Evolutionary conservation across 2,329 filamentous ascomycete species (phyloP).

Genomic region (Lasiodiplodia sp.): DNA sequence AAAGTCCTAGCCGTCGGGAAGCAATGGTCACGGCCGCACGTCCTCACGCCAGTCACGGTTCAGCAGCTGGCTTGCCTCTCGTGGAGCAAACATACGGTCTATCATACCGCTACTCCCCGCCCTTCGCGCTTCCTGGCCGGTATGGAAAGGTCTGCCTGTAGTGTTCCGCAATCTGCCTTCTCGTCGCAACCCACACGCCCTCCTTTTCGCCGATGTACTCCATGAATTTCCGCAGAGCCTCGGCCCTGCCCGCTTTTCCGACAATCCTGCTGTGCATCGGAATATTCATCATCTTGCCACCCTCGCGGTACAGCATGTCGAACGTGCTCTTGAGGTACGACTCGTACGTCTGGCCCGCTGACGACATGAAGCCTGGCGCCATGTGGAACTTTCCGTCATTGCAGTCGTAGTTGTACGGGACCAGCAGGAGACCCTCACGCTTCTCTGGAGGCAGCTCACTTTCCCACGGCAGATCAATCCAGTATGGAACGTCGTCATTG

Average conservation of each 20-base stretch:
- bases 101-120: constrained; percentile 14
- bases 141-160: constrained; percentile 52
- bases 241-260: constrained; percentile 50
- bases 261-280: constrained; percentile 51
- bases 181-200: constrained; percentile 55
- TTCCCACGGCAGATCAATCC: constrained; percentile 41
- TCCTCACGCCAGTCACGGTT: constrained; percentile 23
- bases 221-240: constrained; percentile 51
- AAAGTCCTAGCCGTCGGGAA: neutral
- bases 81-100: constrained; percentile 4
- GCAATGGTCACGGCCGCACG: constrained; percentile 8
- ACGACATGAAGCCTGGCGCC: constrained; percentile 52
- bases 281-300: constrained; percentile 54
- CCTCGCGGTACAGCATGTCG: constrained; percentile 51
- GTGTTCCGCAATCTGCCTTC: constrained; percentile 53
- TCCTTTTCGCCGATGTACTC: constrained; percentile 49
- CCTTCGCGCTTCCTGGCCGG: constrained; percentile 30
- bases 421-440: constrained; percentile 49
- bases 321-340: constrained; percentile 50
- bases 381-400: constrained; percentile 56
- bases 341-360: constrained; percentile 49
- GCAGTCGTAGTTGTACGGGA: constrained; percentile 51
- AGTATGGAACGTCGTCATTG: constrained; percentile 42
- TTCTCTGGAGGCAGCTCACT: constrained; percentile 39
- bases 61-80: constrained; percentile 10